phyloP scores from a whole-genome alignment of 305 asterid genomes.

The Fraxinus sp. region DNA sequence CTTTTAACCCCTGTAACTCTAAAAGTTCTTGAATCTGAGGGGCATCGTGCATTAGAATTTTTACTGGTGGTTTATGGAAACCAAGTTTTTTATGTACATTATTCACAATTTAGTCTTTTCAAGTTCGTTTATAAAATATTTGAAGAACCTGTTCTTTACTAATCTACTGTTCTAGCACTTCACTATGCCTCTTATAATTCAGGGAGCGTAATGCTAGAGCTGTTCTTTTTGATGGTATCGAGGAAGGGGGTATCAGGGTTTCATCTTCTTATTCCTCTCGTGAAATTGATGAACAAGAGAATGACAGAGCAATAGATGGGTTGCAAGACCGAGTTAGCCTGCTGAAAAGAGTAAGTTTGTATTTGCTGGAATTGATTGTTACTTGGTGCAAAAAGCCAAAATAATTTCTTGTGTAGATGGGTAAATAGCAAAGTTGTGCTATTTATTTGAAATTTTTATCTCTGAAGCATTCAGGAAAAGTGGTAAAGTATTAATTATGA shows the following conservation, averaged over 20 bases:
- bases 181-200: slow-evolving; percentile 18
- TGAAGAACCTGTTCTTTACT: neutral
- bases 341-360: slow-evolving; percentile 70
- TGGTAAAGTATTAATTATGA: neutral
- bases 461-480: neutral
- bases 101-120: neutral
- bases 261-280: slow-evolving; percentile 68
- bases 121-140: neutral
- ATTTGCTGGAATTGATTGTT: slow-evolving; percentile 8
- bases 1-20: neutral
- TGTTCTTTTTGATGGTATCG: slow-evolving; percentile 93
- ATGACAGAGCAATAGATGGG: slow-evolving; percentile 74
- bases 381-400: neutral
- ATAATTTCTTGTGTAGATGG: neutral
- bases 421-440: neutral
- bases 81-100: neutral
- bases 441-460: neutral
- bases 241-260: slow-evolving; percentile 92
- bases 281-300: slow-evolving; percentile 95
- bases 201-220: slow-evolving; percentile 79
- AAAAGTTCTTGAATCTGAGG: neutral
- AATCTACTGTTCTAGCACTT: neutral
- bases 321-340: slow-evolving; percentile 80
- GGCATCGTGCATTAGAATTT: neutral
- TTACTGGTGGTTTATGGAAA: neutral